Conservation (phyloP, 2,329 filamentous ascomycete genomes). For the Metarhizium guizhouense region DNA sequence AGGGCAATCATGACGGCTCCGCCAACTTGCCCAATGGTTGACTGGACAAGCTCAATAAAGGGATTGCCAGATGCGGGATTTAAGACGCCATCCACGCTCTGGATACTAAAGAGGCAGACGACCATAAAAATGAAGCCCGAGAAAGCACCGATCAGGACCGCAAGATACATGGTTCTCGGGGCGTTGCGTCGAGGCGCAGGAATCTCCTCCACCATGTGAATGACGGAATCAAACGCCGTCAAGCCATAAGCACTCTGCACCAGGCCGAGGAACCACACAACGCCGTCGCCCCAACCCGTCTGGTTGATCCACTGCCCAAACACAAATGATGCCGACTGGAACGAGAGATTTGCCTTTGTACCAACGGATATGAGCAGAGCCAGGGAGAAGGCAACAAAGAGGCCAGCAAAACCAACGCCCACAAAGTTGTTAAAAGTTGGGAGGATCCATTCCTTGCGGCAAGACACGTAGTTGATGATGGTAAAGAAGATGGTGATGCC, state of each 20-base stretch:
- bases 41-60: constrained; percentile 38
- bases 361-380: constrained; percentile 44
- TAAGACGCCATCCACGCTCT: constrained; percentile 32
- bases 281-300: constrained; percentile 43
- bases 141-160: constrained; percentile 38
- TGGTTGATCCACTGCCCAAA: constrained; percentile 39
- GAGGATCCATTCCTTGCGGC: constrained; percentile 29
- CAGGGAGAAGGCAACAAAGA: constrained; percentile 43
- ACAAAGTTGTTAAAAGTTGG: constrained; percentile 48
- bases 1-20: constrained; percentile 36
- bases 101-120: constrained; percentile 41
- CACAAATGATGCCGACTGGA: constrained; percentile 41
- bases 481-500: constrained; percentile 39
- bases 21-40: constrained; percentile 25
- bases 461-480: constrained; percentile 40
- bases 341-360: constrained; percentile 30
- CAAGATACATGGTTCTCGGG: constrained; percentile 42
- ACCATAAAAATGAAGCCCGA: constrained; percentile 44
- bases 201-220: constrained; percentile 50
- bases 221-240: constrained; percentile 49
- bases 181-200: constrained; percentile 41
- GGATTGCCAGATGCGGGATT: constrained; percentile 31
- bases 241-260: constrained; percentile 47
- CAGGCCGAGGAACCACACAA: constrained; percentile 50
- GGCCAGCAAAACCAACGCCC: constrained; percentile 39